Evolutionary conservation across 2,329 filamentous ascomycete species (phyloP).

Genomic region (Pseudogymnoascus sp.): DNA sequence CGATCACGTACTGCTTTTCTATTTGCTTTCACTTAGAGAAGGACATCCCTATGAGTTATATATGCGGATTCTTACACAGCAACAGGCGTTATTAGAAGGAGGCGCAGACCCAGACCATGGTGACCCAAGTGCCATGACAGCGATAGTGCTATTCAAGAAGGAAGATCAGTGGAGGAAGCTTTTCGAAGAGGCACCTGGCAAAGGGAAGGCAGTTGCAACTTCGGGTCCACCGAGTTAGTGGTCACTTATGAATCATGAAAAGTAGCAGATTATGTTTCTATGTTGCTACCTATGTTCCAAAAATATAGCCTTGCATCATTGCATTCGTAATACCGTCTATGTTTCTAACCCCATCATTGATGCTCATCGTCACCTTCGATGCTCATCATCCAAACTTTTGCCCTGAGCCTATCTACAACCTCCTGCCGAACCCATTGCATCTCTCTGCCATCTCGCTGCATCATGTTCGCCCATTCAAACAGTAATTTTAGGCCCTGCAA

Average conservation of each 20-base stretch:
- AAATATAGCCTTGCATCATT: constrained; percentile 4
- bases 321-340: constrained; percentile 10
- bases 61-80: constrained; percentile 13
- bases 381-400: constrained; percentile 39
- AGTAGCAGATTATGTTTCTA: background rate
- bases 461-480: constrained; percentile 59
- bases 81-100: constrained; percentile 39
- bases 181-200: constrained; percentile 44
- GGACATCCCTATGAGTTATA: background rate
- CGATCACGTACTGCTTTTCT: background rate
- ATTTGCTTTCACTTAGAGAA: background rate
- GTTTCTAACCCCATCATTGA: background rate
- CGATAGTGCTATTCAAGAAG: constrained; percentile 47
- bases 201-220: constrained; percentile 34
- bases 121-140: constrained; percentile 42
- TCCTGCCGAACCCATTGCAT: constrained; percentile 49
- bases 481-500: constrained; percentile 57
- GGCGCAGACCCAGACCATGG: constrained; percentile 50
- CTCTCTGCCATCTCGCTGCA: constrained; percentile 34
- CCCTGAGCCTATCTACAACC: constrained; percentile 48
- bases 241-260: background rate
- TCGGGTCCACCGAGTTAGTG: background rate
- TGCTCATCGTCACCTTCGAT: constrained; percentile 9
- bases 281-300: constrained; percentile 3
- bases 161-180: constrained; percentile 43